These are phyloP conservation scores for Sphagnurus paluster DNA, from an alignment of 1,284 basidiomycete species.

Conservation along the genomic window DNA sequence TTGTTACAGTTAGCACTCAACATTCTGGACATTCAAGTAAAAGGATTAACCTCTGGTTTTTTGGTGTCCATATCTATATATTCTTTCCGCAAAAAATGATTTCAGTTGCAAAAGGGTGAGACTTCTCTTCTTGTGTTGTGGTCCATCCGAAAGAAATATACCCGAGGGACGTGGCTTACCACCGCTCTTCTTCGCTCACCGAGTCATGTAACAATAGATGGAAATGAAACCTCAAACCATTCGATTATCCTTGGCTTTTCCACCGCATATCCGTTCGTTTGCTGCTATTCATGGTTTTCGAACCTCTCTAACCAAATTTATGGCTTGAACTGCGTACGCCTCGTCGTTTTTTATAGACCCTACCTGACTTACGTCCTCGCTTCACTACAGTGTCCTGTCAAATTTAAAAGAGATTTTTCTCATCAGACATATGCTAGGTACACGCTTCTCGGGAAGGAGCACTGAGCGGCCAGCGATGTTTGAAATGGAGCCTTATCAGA, in stretches of 20 bases:
- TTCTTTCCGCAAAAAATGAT: no score
- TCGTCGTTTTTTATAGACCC: not conserved
- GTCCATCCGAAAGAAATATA: not conserved
- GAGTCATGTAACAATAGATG: not conserved
- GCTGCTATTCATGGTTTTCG: no score
- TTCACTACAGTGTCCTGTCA: constrained; percentile 2
- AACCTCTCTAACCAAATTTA: no score
- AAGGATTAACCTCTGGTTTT: no score
- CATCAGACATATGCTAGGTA: constrained; percentile 11
- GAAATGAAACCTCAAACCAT: not conserved
- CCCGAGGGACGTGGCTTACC: not conserved
- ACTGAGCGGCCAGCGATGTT: not conserved
- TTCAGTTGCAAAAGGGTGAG: no score
- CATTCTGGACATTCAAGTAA: no score
- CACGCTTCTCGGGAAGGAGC: constrained; percentile 7
- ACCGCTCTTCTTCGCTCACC: not conserved
- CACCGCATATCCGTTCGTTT: not conserved
- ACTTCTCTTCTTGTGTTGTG: constrained; percentile 3
- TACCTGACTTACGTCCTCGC: constrained; percentile 11
- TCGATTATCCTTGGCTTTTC: not conserved
- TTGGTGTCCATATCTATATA: no score
- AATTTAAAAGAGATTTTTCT: constrained; percentile 10
- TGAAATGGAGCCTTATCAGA: constrained; percentile 12
- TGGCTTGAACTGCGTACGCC: not conserved
- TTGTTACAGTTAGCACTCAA: no score